Evolutionary conservation across 352 stramenopile species (phyloP).

Genomic region (Globisporangium spinosum): DNA sequence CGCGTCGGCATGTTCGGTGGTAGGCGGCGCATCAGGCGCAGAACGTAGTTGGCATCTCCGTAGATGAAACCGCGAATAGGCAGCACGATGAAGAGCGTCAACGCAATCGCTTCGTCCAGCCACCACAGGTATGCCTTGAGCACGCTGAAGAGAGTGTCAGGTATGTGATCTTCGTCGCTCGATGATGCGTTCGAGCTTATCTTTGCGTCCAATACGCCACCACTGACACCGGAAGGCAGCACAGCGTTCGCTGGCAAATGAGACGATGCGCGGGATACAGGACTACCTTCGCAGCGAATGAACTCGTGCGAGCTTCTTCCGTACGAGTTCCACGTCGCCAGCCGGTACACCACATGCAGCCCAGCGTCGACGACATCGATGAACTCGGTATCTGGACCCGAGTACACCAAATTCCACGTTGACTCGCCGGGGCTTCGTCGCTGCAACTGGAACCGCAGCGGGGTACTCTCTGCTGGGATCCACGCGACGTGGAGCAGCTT

Average conservation of each 20-base stretch:
- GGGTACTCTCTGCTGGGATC: slow-evolving; percentile 40
- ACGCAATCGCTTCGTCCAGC: slow-evolving; percentile 78
- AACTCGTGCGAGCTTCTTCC: slow-evolving; percentile 59
- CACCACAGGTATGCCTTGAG: slow-evolving; percentile 80
- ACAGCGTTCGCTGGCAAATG: background rate
- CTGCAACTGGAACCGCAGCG: slow-evolving; percentile 69
- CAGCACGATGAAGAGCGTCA: slow-evolving; percentile 70
- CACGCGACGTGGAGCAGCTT: slow-evolving; percentile 55
- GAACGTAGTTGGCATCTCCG: slow-evolving; percentile 69
- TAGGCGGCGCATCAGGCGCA: slow-evolving; percentile 60
- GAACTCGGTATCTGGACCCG: slow-evolving; percentile 65
- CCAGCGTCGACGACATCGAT: slow-evolving; percentile 53
- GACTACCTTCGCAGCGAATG: slow-evolving; percentile 40
- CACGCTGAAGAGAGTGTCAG: slow-evolving; percentile 33
- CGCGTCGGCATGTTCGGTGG: slow-evolving; percentile 80
- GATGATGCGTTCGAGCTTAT: slow-evolving; percentile 2
- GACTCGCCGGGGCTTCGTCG: slow-evolving; percentile 55
- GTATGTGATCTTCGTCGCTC: slow-evolving; percentile 10
- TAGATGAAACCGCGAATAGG: slow-evolving; percentile 83
- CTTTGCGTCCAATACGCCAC: background rate
- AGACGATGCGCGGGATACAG: background rate
- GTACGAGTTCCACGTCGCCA: slow-evolving; percentile 84
- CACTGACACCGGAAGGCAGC: background rate
- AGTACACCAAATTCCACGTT: slow-evolving; percentile 56
- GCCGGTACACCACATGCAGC: slow-evolving; percentile 63